These are phyloP conservation scores for Medicago truncatula DNA, from an alignment of 306 rosid genomes.

Conservation along the genomic window DNA sequence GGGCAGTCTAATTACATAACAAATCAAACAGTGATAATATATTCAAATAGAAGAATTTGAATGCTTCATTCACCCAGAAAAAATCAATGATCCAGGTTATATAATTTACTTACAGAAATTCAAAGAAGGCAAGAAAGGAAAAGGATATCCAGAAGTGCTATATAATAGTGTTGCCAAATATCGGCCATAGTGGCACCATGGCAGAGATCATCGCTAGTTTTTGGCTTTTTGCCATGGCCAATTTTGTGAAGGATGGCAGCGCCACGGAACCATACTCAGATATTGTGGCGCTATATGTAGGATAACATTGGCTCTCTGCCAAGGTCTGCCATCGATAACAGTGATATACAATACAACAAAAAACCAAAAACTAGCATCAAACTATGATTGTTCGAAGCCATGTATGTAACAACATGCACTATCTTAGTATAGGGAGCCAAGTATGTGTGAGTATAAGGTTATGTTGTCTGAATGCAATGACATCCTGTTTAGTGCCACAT, in stretches of 20 bases:
- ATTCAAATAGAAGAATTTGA: not conserved
- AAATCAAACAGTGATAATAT: not conserved
- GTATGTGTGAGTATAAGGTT: not conserved
- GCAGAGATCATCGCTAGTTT: too few relatives aligned
- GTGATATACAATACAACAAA: not conserved
- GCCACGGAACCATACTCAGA: too few relatives aligned
- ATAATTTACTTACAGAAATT: not conserved
- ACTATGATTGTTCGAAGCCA: not conserved
- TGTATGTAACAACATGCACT: not conserved
- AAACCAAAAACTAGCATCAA: conserved; percentile 18
- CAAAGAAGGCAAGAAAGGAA: not conserved
- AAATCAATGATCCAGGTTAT: not conserved
- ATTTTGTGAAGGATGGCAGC: too few relatives aligned
- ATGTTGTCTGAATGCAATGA: not conserved
- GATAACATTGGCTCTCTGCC: too few relatives aligned
- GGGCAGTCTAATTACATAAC: conserved; percentile 17
- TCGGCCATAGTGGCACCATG: too few relatives aligned
- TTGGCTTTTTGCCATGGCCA: too few relatives aligned
- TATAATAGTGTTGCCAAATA: not conserved
- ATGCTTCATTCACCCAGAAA: not conserved
- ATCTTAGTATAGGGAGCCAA: conserved; percentile 8
- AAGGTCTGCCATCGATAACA: too few relatives aligned
- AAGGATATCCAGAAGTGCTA: not conserved
- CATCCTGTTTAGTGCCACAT: not conserved
- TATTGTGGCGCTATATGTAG: too few relatives aligned